These are phyloP conservation scores for Triangularia setosa DNA, from an alignment of 2,329 filamentous ascomycete genomes.

Conservation along the genomic window DNA sequence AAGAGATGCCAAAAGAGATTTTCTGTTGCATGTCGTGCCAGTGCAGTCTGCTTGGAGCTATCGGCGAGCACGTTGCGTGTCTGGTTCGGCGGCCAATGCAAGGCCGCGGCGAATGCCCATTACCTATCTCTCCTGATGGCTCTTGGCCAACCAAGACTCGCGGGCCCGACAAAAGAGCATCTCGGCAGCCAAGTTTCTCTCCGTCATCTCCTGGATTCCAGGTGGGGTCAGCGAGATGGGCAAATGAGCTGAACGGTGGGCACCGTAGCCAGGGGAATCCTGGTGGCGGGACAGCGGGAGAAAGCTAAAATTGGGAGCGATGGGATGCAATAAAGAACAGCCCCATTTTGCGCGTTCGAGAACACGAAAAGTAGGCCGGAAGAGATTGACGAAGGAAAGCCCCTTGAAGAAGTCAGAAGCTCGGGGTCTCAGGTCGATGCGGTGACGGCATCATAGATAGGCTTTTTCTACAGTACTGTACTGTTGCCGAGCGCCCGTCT, in stretches of 20 bases:
- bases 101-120: background rate
- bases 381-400: no score
- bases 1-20: no score
- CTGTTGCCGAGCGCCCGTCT: background rate
- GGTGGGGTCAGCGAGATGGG: background rate
- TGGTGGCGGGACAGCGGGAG: background rate
- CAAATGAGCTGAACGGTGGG: slow-evolving; percentile 1
- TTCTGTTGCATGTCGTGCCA: background rate
- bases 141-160: background rate
- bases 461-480: no score
- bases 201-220: background rate
- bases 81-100: background rate
- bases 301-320: slow-evolving; percentile 8
- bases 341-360: background rate
- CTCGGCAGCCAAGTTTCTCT: background rate
- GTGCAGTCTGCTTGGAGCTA: background rate
- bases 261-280: background rate
- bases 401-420: no score
- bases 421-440: background rate
- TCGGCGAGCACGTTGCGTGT: background rate
- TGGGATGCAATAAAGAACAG: background rate
- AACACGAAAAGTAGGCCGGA: background rate
- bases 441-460: background rate
- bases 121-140: background rate
- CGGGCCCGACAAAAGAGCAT: background rate